A percentile compares a stretch with the other conserved stretches of the same genome.
Conservation (phyloP, 1,284 basidiomycete species). For the Malassezia furfur region DNA sequence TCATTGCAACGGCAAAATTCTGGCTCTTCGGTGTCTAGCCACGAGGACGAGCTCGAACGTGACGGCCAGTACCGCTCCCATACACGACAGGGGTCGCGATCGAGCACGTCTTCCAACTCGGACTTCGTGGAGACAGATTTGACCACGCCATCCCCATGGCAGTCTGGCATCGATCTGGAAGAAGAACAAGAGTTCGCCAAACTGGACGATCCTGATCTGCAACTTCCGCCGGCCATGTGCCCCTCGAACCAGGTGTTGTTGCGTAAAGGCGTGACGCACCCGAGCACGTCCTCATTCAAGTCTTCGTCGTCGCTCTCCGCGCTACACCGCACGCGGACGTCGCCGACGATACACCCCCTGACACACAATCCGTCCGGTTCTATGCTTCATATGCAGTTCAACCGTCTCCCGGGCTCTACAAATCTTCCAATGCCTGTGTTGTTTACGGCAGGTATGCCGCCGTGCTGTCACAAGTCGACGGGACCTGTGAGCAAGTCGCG, state of each 20-base stretch:
- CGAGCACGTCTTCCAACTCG: slow-evolving; percentile 1
- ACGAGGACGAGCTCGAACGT: not conserved
- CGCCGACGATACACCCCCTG: slow-evolving; percentile 3
- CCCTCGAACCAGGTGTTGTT: not conserved
- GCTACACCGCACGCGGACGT: not conserved
- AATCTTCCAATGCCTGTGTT: slow-evolving; percentile 12
- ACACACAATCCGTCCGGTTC: not conserved
- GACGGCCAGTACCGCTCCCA: not conserved
- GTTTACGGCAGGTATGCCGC: not conserved
- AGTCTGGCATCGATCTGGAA: slow-evolving; percentile 6
- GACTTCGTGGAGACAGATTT: slow-evolving; percentile 5
- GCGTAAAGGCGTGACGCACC: not conserved
- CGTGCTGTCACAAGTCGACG: not conserved
- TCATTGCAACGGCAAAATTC: not conserved
- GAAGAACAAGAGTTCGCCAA: not conserved
- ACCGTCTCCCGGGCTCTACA: slow-evolving; percentile 12
- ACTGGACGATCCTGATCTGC: slow-evolving; percentile 7
- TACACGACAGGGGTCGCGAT: not conserved
- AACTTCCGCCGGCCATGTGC: slow-evolving; percentile 9
- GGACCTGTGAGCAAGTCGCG: not conserved
- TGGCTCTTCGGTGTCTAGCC: not conserved
- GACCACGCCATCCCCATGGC: slow-evolving; percentile 16
- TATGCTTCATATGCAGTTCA: slow-evolving; percentile 1
- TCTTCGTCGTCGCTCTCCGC: not conserved
- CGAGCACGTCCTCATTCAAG: not conserved